Percentiles rank a stretch among this genome's conserved stretches.
Conservation (phyloP, 2,329 filamentous ascomycete genomes). For the Sporothrix brasiliensis region DNA sequence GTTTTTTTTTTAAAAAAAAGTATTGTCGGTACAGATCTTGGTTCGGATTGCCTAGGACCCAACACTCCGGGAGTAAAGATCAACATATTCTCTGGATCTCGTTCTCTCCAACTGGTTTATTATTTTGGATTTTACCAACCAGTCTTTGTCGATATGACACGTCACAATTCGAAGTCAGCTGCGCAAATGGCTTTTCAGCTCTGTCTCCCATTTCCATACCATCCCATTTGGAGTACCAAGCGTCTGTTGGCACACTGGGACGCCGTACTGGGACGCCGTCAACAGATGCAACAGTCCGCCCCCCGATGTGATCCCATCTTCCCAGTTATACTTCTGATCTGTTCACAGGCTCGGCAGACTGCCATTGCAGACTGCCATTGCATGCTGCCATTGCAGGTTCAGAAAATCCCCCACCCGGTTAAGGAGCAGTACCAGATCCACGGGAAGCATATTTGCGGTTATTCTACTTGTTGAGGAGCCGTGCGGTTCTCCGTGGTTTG, state of each 20-base stretch:
- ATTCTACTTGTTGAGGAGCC: neutral
- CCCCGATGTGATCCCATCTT: neutral
- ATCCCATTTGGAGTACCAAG: neutral
- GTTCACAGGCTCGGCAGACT: neutral
- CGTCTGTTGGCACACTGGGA: neutral
- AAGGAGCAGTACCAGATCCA: slow-evolving; percentile 9
- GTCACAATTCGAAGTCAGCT: slow-evolving; percentile 4
- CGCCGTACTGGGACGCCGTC: neutral
- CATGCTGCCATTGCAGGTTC: slow-evolving; percentile 13
- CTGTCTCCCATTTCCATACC: no score
- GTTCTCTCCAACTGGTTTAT: neutral
- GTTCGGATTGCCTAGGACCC: neutral
- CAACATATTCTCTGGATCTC: no score
- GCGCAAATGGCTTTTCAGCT: neutral
- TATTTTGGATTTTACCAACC: neutral
- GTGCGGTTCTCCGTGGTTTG: neutral
- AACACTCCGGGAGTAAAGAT: no score
- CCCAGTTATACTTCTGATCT: neutral
- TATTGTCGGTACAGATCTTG: neutral
- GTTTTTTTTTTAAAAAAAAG: no score
- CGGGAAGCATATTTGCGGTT: neutral
- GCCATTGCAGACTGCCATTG: slow-evolving; percentile 19
- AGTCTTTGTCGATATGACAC: neutral
- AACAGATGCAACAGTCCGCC: slow-evolving; percentile 1
- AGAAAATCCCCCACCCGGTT: neutral